Evolutionary conservation across 148 eudicot species (phyloP).

Genomic region (Persicaria tinctoria): DNA sequence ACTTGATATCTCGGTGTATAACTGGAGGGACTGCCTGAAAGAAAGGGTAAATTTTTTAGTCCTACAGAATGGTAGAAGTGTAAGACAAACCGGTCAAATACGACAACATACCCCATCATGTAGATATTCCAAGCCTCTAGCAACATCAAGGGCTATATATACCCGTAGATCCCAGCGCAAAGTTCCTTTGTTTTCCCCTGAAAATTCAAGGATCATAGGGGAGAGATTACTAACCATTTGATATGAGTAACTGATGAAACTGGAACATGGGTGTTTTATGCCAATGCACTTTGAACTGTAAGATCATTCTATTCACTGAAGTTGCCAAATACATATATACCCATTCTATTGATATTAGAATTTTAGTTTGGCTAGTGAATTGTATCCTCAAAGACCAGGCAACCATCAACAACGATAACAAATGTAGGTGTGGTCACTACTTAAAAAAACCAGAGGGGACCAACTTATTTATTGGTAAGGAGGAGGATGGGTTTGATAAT

Average conservation of each 20-base stretch:
- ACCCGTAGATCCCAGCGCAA: conserved; percentile 78
- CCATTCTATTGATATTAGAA: neutral
- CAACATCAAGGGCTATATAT: conserved; percentile 83
- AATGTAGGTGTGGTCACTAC: neutral
- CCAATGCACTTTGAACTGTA: neutral
- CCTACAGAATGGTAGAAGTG: neutral
- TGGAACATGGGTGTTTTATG: neutral
- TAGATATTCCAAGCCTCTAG: conserved; percentile 94
- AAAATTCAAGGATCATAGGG: neutral
- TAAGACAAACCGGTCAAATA: neutral
- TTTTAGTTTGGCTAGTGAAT: neutral
- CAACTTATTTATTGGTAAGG: neutral
- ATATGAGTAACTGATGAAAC: conserved; percentile 1
- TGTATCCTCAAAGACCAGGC: neutral
- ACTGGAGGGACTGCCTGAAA: conserved; percentile 92
- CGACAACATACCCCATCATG: conserved; percentile 73
- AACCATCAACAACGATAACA: neutral
- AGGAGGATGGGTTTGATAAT: neutral
- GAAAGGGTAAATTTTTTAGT: conserved; percentile 8
- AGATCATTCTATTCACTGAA: neutral
- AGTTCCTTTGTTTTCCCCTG: conserved; percentile 62
- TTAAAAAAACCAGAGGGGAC: neutral
- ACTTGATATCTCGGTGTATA: conserved; percentile 91
- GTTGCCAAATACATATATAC: neutral
- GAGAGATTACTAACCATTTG: conserved; percentile 6